Base-by-base conservation (phyloP, 495 filamentous ascomycete species). In the Xylaria flabelliformis region DNA sequence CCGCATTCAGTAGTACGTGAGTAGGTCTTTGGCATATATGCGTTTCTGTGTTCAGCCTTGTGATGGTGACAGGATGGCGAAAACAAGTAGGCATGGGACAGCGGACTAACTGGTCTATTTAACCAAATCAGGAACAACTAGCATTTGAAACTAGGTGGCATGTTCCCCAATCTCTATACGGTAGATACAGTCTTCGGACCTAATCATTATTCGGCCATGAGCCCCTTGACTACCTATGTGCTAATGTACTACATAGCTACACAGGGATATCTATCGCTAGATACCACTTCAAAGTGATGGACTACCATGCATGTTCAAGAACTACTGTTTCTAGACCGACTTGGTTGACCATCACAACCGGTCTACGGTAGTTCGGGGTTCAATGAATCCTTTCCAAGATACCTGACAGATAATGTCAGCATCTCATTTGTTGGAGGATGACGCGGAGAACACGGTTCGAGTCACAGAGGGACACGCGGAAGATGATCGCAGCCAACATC, bases 401-500 rank as follows among this genome's bases (percentile, higher is more conserved):
- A 44, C 48, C 50, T 26, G 2, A 34, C n/a, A 61, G 46, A 24
- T 61, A 65, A 67, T n/a, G 70, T 72, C 63, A 72, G 70, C 70
- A 36, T 67, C 63, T 51, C 24, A 72, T 72, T 72, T 63, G 70
- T 72, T 26, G 26, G 32, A 42, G 36, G n/a, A 50, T 48, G 50
- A 61, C 44, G 70, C 8, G 59, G 51, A n/a, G 34, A 67, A 41
- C 51, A 66, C 61, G 70, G 70, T 72, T 59, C 70, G 17, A 72
- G 50, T 56, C n/a, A 56, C 70, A 72, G 53, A 67, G 63, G 50
- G 70, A 46, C 48, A 67, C 13, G 63, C 55, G 39, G 39, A 67
- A 72, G 63, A 53, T 61, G 70, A 72, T 67, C 53, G 53, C 53
- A 72, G 39, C 42, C 50, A 46, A 61, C 48, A 66, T 59, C 69